Evolutionary conservation across 192 early-diverging fungal genomes (phyloP).

Genomic region (Thoreauomyces humboldtii): DNA sequence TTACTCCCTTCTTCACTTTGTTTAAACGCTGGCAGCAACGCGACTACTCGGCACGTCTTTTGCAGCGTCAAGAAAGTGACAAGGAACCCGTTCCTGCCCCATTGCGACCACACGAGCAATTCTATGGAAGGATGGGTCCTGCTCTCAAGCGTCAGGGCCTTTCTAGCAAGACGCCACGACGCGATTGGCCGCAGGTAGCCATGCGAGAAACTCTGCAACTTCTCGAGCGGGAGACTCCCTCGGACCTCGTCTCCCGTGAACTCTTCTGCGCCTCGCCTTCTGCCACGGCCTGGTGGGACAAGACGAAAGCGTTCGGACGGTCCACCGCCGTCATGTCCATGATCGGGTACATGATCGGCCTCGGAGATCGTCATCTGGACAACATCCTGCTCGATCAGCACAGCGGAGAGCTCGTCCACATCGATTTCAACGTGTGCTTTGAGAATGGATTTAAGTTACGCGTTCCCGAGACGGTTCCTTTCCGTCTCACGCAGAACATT

Average conservation of each 20-base stretch:
- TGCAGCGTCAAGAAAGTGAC: constrained; percentile 48
- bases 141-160: constrained; percentile 58
- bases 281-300: constrained; percentile 37
- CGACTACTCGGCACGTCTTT: constrained; percentile 56
- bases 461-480: constrained; percentile 74
- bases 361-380: constrained; percentile 75
- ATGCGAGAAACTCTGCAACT: constrained; percentile 60
- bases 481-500: constrained; percentile 63
- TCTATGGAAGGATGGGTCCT: constrained; percentile 35
- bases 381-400: constrained; percentile 60
- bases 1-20: constrained; percentile 72
- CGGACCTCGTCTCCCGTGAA: constrained; percentile 62
- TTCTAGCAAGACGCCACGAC: constrained; percentile 49
- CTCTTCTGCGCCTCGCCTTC: constrained; percentile 56
- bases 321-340: constrained; percentile 63
- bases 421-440: constrained; percentile 78
- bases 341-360: constrained; percentile 62
- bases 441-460: constrained; percentile 62
- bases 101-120: constrained; percentile 46
- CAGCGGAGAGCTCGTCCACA: constrained; percentile 60
- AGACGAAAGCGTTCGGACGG: constrained; percentile 39
- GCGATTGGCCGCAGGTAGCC: constrained; percentile 67
- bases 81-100: constrained; percentile 28
- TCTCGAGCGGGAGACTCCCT: constrained; percentile 62
- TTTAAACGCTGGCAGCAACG: constrained; percentile 77